Conservation (phyloP, 495 filamentous ascomycete species). For the Trichoderma gamsii region DNA sequence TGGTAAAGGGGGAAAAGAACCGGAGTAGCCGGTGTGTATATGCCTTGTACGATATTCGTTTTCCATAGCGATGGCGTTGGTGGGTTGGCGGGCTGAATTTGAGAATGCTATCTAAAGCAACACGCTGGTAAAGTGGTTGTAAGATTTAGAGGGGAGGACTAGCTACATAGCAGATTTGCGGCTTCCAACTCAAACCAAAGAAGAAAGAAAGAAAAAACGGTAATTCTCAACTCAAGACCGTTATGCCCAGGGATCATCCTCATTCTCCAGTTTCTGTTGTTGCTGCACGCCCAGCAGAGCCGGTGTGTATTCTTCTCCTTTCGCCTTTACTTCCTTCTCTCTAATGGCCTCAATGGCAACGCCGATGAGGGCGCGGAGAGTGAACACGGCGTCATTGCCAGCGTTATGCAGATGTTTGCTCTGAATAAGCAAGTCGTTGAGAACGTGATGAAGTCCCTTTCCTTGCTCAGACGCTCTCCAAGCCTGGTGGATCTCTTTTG, state of each 20-base stretch:
- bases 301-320: slow-evolving; percentile 11
- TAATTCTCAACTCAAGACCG: background rate
- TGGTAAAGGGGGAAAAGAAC: background rate
- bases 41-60: slow-evolving; percentile 14
- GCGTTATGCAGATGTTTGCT: slow-evolving; percentile 76
- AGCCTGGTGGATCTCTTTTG: slow-evolving; percentile 57
- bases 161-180: slow-evolving; percentile 5
- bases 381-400: slow-evolving; percentile 89
- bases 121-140: background rate
- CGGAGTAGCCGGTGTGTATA: background rate
- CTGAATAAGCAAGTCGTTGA: slow-evolving; percentile 55
- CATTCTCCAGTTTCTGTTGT: background rate
- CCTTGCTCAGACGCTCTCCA: slow-evolving; percentile 43
- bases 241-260: background rate
- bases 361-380: slow-evolving; percentile 66
- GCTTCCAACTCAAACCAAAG: background rate
- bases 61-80: slow-evolving; percentile 14
- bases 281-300: background rate
- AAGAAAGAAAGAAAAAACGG: background rate
- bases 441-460: slow-evolving; percentile 53
- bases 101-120: background rate
- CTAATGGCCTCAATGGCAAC: slow-evolving; percentile 47
- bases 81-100: slow-evolving; percentile 10
- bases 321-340: background rate
- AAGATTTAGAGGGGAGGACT: background rate